Evolutionary conservation across 208 protist genomes (phyloP).

Genomic region (Porcisia deanei): DNA sequence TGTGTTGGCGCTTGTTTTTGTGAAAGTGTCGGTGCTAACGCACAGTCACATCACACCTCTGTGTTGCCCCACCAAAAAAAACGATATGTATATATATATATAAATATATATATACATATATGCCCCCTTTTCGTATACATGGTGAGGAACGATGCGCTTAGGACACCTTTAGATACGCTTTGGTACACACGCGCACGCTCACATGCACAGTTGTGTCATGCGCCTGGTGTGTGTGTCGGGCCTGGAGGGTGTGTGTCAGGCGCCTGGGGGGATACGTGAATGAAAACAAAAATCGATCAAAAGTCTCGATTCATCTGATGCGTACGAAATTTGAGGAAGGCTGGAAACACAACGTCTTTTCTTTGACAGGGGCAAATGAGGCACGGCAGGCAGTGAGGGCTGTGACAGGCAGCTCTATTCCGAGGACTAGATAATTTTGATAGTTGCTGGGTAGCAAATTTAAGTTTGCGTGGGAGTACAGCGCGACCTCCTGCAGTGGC

Average conservation of each 20-base stretch:
- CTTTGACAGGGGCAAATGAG: not conserved
- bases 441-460: not conserved
- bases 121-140: not conserved
- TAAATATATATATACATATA: not conserved
- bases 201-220: not conserved
- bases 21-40: not conserved
- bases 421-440: not conserved
- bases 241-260: not conserved
- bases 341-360: not conserved
- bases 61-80: no score
- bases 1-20: not conserved
- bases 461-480: not conserved
- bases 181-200: not conserved
- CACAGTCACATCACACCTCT: not conserved
- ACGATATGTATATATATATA: no score
- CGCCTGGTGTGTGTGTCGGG: not conserved
- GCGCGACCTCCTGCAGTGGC: not conserved
- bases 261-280: not conserved
- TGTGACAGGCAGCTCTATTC: not conserved
- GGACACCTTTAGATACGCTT: constrained; percentile 29
- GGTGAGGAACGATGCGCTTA: constrained; percentile 30
- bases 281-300: constrained; percentile 29
- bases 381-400: not conserved
- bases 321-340: not conserved
- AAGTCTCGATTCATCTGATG: constrained; percentile 33